These are phyloP conservation scores for Colletotrichum salicis DNA, from an alignment of 2,329 filamentous ascomycete species.

Conservation along the genomic window DNA sequence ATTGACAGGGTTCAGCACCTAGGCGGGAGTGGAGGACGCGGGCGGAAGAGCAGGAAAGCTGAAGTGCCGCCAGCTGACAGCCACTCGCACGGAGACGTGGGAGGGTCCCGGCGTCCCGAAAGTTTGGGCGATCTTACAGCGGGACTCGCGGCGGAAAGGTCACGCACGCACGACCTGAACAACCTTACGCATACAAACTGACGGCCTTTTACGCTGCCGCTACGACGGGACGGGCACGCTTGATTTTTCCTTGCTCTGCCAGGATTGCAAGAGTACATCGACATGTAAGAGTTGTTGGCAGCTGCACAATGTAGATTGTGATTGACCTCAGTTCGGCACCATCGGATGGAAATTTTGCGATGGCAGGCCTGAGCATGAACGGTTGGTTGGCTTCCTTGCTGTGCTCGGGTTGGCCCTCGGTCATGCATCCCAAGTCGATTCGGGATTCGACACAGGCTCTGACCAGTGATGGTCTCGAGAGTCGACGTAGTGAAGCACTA, in stretches of 20 bases:
- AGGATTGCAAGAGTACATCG: neutral
- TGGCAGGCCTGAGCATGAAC: conserved; percentile 14
- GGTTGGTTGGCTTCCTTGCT: neutral
- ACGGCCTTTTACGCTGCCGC: conserved; percentile 18
- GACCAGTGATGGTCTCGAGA: neutral
- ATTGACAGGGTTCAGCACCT: conserved; percentile 16
- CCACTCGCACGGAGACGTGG: conserved; percentile 22
- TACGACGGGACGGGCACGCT: conserved; percentile 13
- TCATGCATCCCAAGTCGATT: neutral
- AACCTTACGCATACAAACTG: neutral
- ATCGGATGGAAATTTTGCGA: conserved; percentile 35
- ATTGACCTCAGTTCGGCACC: conserved; percentile 17
- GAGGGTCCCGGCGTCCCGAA: conserved; percentile 29
- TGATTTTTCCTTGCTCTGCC: conserved; percentile 5
- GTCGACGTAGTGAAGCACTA: neutral
- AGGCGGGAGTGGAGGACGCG: neutral
- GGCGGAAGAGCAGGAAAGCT: neutral
- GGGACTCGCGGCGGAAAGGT: neutral
- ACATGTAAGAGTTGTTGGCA: neutral
- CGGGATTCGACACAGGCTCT: neutral
- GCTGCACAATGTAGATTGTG: conserved; percentile 16
- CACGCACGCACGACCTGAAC: neutral
- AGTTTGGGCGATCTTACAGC: conserved; percentile 17
- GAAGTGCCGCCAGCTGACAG: conserved; percentile 1
- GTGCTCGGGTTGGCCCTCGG: neutral